A percentile compares a stretch with the other conserved stretches of the same genome.
These are phyloP conservation scores for Skeletonema potamos DNA, from an alignment of 108 stramenopile genomes.

Conservation along the genomic window DNA sequence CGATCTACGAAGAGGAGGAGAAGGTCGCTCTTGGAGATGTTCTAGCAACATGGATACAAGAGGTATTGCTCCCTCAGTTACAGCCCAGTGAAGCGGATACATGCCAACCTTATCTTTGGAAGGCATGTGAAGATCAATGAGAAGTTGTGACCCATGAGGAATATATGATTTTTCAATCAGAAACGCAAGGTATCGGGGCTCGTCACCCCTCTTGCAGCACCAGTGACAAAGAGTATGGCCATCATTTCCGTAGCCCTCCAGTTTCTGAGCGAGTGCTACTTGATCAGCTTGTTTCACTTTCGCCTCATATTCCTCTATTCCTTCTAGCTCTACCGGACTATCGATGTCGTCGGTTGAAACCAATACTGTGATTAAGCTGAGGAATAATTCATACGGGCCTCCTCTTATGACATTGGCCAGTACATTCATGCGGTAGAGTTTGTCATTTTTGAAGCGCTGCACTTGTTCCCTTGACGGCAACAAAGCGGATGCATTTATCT, in stretches of 20 bases:
- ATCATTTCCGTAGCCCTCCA: constrained; percentile 56
- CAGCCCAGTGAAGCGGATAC: constrained; percentile 96
- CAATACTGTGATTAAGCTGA: constrained; percentile 27
- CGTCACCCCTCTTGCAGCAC: constrained; percentile 87
- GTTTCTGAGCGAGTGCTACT: constrained; percentile 31
- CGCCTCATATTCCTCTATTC: neutral
- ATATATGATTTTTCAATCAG: constrained; percentile 52
- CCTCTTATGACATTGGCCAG: constrained; percentile 38
- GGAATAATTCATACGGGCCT: constrained; percentile 34
- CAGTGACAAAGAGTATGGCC: constrained; percentile 92
- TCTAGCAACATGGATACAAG: constrained; percentile 72
- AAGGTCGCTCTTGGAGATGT: constrained; percentile 52
- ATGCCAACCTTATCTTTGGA: constrained; percentile 85
- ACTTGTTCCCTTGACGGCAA: constrained; percentile 52
- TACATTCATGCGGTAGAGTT: constrained; percentile 26
- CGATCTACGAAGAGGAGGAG: constrained; percentile 14
- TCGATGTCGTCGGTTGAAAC: constrained; percentile 8
- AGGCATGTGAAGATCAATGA: constrained; percentile 48
- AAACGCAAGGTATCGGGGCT: constrained; percentile 64
- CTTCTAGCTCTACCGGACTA: neutral
- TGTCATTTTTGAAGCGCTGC: constrained; percentile 36
- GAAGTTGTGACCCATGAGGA: constrained; percentile 23
- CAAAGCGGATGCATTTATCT: constrained; percentile 43
- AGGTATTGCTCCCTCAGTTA: constrained; percentile 84
- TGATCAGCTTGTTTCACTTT: constrained; percentile 26